phyloP scores from a whole-genome alignment of 805 yeast species.

The Brettanomyces custersianus region DNA sequence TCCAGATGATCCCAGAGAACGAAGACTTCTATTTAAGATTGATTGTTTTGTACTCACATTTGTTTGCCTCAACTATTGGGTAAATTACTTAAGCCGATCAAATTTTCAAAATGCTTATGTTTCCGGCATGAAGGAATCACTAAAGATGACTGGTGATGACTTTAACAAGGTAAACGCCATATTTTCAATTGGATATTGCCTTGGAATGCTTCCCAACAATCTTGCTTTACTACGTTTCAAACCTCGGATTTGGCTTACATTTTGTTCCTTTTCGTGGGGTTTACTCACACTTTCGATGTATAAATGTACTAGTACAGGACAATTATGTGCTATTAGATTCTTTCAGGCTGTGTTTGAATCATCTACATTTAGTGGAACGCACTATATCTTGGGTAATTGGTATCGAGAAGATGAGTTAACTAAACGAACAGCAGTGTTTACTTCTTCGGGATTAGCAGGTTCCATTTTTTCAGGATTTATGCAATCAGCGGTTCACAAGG shows the following conservation, averaged over 20 bases:
- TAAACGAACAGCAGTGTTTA: constrained; percentile 51
- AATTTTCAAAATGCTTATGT: constrained; percentile 51
- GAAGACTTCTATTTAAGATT: constrained; percentile 4
- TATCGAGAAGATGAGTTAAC: constrained; percentile 46
- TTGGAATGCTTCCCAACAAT: constrained; percentile 54
- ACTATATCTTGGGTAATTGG: constrained; percentile 48
- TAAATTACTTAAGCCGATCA: constrained; percentile 25
- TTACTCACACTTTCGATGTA: constrained; percentile 43
- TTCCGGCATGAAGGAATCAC: constrained; percentile 50
- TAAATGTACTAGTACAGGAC: constrained; percentile 35
- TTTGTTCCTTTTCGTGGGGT: constrained; percentile 53
- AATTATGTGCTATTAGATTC: constrained; percentile 46
- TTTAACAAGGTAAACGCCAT: constrained; percentile 10
- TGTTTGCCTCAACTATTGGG: constrained; percentile 26
- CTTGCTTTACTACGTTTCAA: constrained; percentile 27
- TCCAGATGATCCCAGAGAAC: constrained; percentile 3
- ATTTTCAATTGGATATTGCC: constrained; percentile 37
- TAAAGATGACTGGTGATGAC: constrained; percentile 9
- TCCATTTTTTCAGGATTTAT: constrained; percentile 51
- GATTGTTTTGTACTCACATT: constrained; percentile 27
- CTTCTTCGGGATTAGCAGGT: constrained; percentile 55
- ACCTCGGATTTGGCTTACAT: constrained; percentile 48
- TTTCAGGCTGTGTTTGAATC: constrained; percentile 53
- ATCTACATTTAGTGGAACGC: constrained; percentile 51
- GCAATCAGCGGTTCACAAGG: constrained; percentile 42